Evolutionary conservation across 495 filamentous ascomycete genomes (phyloP), one percentile per base, ranked within the genome.

Genomic region (Copromyces sp.): DNA sequence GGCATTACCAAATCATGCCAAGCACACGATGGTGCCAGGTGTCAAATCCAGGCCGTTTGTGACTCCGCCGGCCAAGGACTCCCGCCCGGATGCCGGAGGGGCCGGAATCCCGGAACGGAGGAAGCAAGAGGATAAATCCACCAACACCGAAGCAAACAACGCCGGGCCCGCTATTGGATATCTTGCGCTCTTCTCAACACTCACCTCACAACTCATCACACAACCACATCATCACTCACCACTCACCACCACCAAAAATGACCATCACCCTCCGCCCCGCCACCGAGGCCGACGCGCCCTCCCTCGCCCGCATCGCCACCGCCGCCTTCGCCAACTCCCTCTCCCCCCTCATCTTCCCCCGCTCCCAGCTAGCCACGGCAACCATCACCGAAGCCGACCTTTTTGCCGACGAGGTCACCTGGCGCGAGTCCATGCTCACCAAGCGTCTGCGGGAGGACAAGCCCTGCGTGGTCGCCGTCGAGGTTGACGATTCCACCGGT

Each of bases 251-350:
- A 0, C 3, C 53, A 6, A 37, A 69, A 7, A 79, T 78, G 76
- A 61, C 76, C 11, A 74, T 77, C 39, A 9, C 24, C 5, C 39
- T 80, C 41, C 78, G 78, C 24, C 71, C 68, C 24, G 77, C 77
- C 4, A 65, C 39, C 24, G 70, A 76, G 20, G 61, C 53, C 17
- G 78, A 80, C n/a, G 41, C 44, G 6, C 41, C 53, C 5, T 44
- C 35, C 8, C 59, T 77, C 17, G 78, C 74, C 39, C 39, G n/a
- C 37, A 72, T 80, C 69, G 73, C 40, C 53, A 39, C 8, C 1
- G 69, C 53, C 16, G 75, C 78, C 17, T 80, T 79, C 70, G 65
- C 14, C 17, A 59, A 70, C 41, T 68, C 71, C 2, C 32, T 78
- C 5, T 78, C 76, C 0, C 38, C 29, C 3, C 16, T 68, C 16